Base-by-base conservation (phyloP, 441 rosid species). In the Adansonia rubrostipa region DNA sequence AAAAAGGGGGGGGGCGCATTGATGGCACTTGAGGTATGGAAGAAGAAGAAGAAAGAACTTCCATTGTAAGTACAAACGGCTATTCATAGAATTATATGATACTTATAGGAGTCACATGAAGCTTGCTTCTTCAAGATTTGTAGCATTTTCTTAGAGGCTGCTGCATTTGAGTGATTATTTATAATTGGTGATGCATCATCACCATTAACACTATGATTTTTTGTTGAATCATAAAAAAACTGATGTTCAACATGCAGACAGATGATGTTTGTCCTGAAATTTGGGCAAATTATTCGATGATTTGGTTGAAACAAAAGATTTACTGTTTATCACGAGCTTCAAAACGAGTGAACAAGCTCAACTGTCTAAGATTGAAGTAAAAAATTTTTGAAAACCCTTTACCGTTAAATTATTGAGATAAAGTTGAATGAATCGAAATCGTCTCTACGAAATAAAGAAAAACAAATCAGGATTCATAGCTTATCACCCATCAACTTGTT, bases 81-180 rank as follows among this genome's bases (percentile, higher is more conserved):
- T 81, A 76, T 77, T 79, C 64, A 83, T 79, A 82, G 89, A 84
- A 70, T 78, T 24, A 73, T 74, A 61, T 63, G 11, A 33, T 4
- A 82, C 82, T 78, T 77, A 81, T 84, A 75, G 76, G 79, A 87
- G 86, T 85, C 83, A 85, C 81, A 75, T 77, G 80, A 78, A 85
- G 22, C 28, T 17, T 57, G 51, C 66, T 79, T 68, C 76, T 70
- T 80, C 69, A 77, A 72, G 80, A 79, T 57, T 57, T 57, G 62
- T 57, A 77, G 80, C 67, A 24, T 24, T 65, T 77, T 24, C 84
- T 70, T 74, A 72, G 86, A 81, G 82, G 64, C 28, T 24, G 28
- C 28, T 70, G 75, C 56, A 66, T 77, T 71, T 71, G 80, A 76
- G 78, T 81, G 74, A 61, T 80, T 67, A 77, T 73, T 81, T 57